Evolutionary conservation across 345 rosid genomes (phyloP).

Genomic region (Populus davidiana): DNA sequence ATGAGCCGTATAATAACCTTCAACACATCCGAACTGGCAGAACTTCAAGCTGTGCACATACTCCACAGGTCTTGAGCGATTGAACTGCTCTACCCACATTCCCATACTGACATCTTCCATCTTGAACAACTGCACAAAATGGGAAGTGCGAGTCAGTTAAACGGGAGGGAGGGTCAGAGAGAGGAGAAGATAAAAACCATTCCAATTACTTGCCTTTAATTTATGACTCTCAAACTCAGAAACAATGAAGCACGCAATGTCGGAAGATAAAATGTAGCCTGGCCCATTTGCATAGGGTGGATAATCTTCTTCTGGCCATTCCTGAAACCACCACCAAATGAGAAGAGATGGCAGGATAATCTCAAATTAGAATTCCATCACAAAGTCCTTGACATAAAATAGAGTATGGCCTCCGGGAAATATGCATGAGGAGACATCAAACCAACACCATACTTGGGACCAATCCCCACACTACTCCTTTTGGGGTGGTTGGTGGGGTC

Average conservation of each 20-base stretch:
- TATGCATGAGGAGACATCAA: background rate
- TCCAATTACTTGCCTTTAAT: slow-evolving; percentile 52
- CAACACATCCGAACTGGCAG: slow-evolving; percentile 91
- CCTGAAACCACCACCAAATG: slow-evolving; percentile 44
- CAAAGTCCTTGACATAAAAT: background rate
- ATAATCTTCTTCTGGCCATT: slow-evolving; percentile 97
- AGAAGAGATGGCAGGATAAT: slow-evolving; percentile 10
- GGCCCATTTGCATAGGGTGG: slow-evolving; percentile 98
- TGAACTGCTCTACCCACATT: slow-evolving; percentile 97
- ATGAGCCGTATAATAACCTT: slow-evolving; percentile 82
- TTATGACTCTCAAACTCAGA: slow-evolving; percentile 72
- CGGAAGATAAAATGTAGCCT: slow-evolving; percentile 75
- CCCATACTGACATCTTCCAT: slow-evolving; percentile 99
- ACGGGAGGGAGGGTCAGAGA: background rate
- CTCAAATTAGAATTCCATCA: slow-evolving; percentile 6
- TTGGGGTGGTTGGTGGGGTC: background rate
- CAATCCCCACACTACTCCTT: background rate
- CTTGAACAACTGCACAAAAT: slow-evolving; percentile 69
- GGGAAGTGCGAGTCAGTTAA: background rate
- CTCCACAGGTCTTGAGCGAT: slow-evolving; percentile 67
- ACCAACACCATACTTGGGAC: background rate
- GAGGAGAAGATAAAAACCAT: background rate
- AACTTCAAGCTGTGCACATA: slow-evolving; percentile 76
- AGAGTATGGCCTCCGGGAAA: background rate
- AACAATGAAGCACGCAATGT: slow-evolving; percentile 72